phyloP scores from a whole-genome alignment of 768 basidiomycete genomes.

The Aureoboletus auriporus region DNA sequence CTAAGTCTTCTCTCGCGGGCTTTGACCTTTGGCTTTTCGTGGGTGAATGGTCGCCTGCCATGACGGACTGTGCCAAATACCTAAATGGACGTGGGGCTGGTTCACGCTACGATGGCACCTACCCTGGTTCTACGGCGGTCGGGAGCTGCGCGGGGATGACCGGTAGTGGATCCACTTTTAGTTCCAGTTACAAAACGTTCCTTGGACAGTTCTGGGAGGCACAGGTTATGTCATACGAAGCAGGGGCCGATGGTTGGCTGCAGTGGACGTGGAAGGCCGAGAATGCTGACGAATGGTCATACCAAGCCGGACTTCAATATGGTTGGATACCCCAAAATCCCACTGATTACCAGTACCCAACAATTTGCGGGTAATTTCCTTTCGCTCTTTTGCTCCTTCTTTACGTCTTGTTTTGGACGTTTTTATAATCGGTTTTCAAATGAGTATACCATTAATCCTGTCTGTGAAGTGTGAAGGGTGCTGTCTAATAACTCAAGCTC shows the following conservation, averaged over 20 bases:
- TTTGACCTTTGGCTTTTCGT: constrained; percentile 79
- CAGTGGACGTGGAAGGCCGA: constrained; percentile 88
- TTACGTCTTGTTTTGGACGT: background rate
- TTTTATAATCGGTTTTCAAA: background rate
- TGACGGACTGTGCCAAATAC: constrained; percentile 58
- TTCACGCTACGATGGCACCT: constrained; percentile 61
- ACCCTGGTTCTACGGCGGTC: constrained; percentile 56
- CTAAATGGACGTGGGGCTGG: constrained; percentile 80
- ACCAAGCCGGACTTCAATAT: constrained; percentile 70
- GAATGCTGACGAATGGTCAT: constrained; percentile 84
- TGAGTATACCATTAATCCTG: background rate
- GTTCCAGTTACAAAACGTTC: constrained; percentile 74
- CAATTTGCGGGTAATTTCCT: constrained; percentile 48
- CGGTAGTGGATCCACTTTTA: constrained; percentile 72
- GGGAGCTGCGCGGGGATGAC: constrained; percentile 75
- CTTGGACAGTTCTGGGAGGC: constrained; percentile 82
- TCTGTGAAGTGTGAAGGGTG: no score
- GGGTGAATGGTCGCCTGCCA: constrained; percentile 83
- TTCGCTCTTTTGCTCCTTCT: background rate
- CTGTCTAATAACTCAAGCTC: constrained; percentile 10
- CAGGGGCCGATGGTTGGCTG: constrained; percentile 62
- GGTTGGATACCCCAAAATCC: constrained; percentile 82
- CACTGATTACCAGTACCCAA: constrained; percentile 48
- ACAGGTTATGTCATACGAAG: constrained; percentile 71
- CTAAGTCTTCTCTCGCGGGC: constrained; percentile 39